These are phyloP conservation scores for Amylocarpus encephaloides DNA, from an alignment of 2,329 filamentous ascomycete genomes.

Conservation along the genomic window DNA sequence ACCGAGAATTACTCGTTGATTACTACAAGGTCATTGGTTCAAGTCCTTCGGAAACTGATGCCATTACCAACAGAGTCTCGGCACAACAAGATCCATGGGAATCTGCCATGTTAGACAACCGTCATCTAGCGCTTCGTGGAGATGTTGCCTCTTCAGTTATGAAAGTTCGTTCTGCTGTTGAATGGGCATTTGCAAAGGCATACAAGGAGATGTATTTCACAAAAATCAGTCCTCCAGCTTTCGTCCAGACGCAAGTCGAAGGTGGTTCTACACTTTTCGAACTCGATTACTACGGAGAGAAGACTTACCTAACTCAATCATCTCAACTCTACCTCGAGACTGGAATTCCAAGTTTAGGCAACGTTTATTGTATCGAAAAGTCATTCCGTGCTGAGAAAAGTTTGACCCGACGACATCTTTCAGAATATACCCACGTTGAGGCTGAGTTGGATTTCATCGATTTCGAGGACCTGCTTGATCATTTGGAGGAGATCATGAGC, in stretches of 20 bases:
- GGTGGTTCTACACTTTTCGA: conserved; percentile 56
- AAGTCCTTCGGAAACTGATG: conserved; percentile 66
- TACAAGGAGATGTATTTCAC: conserved; percentile 59
- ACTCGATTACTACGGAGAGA: conserved; percentile 62
- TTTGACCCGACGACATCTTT: conserved; percentile 85
- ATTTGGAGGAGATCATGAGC: conserved; percentile 69
- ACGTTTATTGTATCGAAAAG: conserved; percentile 97
- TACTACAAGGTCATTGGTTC: conserved; percentile 63
- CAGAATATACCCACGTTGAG: conserved; percentile 96
- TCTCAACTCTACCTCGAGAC: conserved; percentile 98
- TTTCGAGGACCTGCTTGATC: conserved; percentile 80
- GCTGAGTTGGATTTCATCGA: conserved; percentile 93
- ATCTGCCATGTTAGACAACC: conserved; percentile 49
- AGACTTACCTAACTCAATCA: conserved; percentile 91
- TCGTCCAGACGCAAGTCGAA: conserved; percentile 84
- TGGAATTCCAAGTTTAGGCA: conserved; percentile 79
- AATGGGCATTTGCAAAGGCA: conserved; percentile 60
- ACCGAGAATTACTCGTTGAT: conserved; percentile 66
- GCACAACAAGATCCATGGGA: conserved; percentile 56
- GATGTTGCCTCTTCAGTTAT: conserved; percentile 62
- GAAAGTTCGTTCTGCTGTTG: conserved; percentile 63
- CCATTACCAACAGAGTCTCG: conserved; percentile 66
- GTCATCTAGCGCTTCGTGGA: conserved; percentile 64
- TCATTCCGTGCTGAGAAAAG: conserved; percentile 98
- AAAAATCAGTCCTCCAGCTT: conserved; percentile 67